Base-by-base conservation (phyloP, 345 rosid genomes). In the Euphorbia tirucalli region DNA sequence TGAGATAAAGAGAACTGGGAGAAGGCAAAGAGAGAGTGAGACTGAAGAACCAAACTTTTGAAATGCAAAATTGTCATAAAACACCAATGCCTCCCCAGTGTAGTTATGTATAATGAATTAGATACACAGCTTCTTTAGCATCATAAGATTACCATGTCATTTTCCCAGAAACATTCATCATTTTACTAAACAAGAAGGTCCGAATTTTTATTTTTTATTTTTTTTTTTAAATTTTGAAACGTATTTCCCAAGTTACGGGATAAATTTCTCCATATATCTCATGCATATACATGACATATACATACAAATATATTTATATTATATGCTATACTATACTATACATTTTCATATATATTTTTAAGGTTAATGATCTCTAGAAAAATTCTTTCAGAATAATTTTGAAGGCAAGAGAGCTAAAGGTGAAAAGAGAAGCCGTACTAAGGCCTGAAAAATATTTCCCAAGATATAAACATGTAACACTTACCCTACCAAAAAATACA, bases 31-130 rank as follows among this genome's bases (percentile, higher is more conserved):
- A 66, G 13, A 30, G 65, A 37, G 11, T 7, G 43, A 61, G 7
- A 52, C 25, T 24, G 27, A 27, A 57, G 58, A 57, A 31, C 48
- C 22, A n/a, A 75, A 71, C 18, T 32, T 31, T 50, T 21, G 56
- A 22, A 57, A 61, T 21, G 43, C 62, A 46, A 49, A 18, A 62
- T 44, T 68, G 65, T 63, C 61, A 74, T 43, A n/a, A n/a, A 67
- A 49, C 37, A 66, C 49, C 56, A 50, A 31, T 67, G 25, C 13
- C 15, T 31, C 13, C 27, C 37, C 3, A 1, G 56, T 25, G 18
- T 65, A 44, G n/a, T n/a, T n/a, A n/a, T n/a, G 28, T 44, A 65
- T 15, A 28, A 64, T 22, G n/a, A 22, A 64, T 27, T 7, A 2
- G 15, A 41, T 30, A 27, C 19, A 7, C 15, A n/a, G 56, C 56